Evolutionary conservation across 2,329 filamentous ascomycete species (phyloP).

Genomic region (Verticillium longisporum): DNA sequence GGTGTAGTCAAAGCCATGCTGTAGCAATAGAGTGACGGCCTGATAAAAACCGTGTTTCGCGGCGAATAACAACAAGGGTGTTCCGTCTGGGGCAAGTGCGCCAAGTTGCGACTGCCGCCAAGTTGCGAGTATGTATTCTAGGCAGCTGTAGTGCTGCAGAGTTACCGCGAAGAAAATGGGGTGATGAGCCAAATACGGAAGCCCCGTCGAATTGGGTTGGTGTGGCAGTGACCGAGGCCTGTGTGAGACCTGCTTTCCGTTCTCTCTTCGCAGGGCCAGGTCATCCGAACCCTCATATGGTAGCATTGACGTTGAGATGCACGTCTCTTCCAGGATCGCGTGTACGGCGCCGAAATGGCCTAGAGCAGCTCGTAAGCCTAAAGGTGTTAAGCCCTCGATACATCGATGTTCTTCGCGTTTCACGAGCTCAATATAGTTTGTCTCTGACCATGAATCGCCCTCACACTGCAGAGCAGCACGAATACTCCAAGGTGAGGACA

Average conservation of each 20-base stretch:
- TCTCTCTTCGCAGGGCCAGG: not conserved
- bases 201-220: not conserved
- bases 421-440: not conserved
- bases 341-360: not conserved
- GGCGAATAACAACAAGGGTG: not conserved
- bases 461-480: not conserved
- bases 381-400: not conserved
- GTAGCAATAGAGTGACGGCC: not conserved
- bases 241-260: not conserved
- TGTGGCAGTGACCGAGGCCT: too few species aligned
- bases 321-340: not conserved
- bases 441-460: not conserved
- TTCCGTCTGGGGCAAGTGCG: not conserved
- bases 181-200: not conserved
- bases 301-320: not conserved
- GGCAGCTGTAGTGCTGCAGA: not conserved
- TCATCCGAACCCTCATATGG: not conserved
- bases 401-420: not conserved
- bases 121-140: not conserved
- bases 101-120: not conserved
- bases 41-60: not conserved
- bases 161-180: not conserved
- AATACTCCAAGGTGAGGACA: not conserved
- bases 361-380: not conserved
- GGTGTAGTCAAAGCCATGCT: not conserved